phyloP scores from a whole-genome alignment of 176 grass and related monocot genomes.

The Stipa capillata region DNA sequence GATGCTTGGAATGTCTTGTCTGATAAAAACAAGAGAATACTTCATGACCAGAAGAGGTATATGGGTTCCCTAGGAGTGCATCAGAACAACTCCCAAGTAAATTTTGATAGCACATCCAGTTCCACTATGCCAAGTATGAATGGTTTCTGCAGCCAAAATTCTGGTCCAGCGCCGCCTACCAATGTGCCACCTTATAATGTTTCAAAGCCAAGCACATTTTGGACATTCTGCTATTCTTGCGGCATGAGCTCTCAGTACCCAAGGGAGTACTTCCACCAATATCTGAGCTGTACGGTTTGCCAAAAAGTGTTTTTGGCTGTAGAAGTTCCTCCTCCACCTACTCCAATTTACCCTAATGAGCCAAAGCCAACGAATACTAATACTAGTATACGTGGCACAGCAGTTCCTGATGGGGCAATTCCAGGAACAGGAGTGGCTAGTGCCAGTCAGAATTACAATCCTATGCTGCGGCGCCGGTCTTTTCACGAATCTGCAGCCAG shows the following conservation, averaged over 20 bases:
- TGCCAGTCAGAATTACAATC: slow-evolving; percentile 4
- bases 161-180: neutral
- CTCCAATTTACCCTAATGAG: neutral
- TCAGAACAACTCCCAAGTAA: slow-evolving; percentile 13
- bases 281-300: slow-evolving; percentile 28
- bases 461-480: slow-evolving; percentile 16
- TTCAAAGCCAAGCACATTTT: slow-evolving; percentile 40
- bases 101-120: neutral
- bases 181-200: neutral
- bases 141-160: neutral
- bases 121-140: neutral
- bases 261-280: slow-evolving; percentile 21
- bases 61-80: neutral
- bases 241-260: slow-evolving; percentile 31
- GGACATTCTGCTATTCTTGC: slow-evolving; percentile 48
- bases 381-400: neutral
- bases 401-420: slow-evolving; percentile 2
- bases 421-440: slow-evolving; percentile 11
- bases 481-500: slow-evolving; percentile 19
- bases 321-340: slow-evolving; percentile 22
- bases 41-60: slow-evolving; percentile 39
- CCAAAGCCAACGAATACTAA: neutral
- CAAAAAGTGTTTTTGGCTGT: slow-evolving; percentile 22
- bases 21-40: slow-evolving; percentile 34
- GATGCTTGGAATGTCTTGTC: slow-evolving; percentile 71